Percentiles rank a stretch among this genome's conserved stretches.
Evolutionary conservation across 345 rosid genomes (phyloP).

Genomic region (Corchorus capsularis): DNA sequence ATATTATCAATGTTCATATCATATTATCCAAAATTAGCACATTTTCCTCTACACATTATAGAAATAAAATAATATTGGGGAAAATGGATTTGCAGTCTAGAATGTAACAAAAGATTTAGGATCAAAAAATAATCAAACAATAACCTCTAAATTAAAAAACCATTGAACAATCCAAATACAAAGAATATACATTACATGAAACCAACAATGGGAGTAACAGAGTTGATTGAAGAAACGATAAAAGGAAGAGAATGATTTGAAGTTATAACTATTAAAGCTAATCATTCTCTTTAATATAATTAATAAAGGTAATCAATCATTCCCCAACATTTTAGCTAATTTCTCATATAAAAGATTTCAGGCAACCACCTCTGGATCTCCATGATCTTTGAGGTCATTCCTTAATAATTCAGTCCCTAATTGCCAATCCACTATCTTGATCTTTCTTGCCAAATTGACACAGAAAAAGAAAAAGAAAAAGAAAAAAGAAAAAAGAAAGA

Average conservation of each 20-base stretch:
- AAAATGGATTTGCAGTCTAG: background rate
- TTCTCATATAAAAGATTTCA: background rate
- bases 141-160: background rate
- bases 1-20: background rate
- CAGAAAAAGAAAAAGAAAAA: background rate
- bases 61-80: background rate
- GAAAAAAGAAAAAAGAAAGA: no score
- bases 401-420: background rate
- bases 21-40: background rate
- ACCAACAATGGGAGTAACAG: background rate
- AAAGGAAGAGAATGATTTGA: background rate
- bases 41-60: background rate
- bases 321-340: conserved; percentile 9
- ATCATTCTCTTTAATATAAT: background rate
- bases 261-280: background rate
- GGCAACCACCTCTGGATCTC: background rate
- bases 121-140: background rate
- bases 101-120: background rate
- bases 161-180: background rate
- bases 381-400: background rate
- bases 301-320: background rate
- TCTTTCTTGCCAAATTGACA: background rate
- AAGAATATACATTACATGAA: background rate
- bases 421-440: background rate
- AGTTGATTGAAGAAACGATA: background rate